Percentiles rank a stretch among this genome's conserved stretches.
These are phyloP conservation scores for Cardamine occulta DNA, from an alignment of 345 rosid genomes.

Conservation along the genomic window DNA sequence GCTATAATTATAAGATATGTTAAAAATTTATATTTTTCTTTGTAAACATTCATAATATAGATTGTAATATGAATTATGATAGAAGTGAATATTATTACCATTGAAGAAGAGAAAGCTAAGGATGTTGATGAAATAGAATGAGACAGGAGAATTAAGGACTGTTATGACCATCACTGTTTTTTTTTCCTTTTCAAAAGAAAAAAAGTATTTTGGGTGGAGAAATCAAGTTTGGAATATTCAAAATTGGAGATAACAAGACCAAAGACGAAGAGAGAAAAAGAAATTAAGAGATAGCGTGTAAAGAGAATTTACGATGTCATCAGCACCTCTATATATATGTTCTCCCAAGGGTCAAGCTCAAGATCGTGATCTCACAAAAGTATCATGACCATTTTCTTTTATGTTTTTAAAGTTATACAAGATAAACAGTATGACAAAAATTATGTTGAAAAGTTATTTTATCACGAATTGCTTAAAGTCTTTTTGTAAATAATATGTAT, in stretches of 20 bases:
- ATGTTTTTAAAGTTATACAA: conserved; percentile 23
- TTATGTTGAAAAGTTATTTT: conserved; percentile 16
- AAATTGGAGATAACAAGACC: conserved; percentile 19
- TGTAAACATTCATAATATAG: background rate
- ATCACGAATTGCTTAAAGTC: conserved; percentile 30
- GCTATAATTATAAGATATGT: conserved; percentile 1
- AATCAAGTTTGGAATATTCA: conserved; percentile 26
- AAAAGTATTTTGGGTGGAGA: conserved; percentile 37
- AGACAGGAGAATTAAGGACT: conserved; percentile 25
- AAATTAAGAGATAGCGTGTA: conserved; percentile 29
- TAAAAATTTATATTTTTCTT: background rate
- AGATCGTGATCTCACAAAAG: conserved; percentile 29
- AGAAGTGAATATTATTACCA: conserved; percentile 20
- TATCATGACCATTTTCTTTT: conserved; percentile 27
- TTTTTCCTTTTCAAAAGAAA: conserved; percentile 20
- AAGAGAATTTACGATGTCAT: conserved; percentile 31
- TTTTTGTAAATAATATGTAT: background rate
- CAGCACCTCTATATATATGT: conserved; percentile 40
- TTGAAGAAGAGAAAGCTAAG: conserved; percentile 36
- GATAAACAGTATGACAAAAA: background rate
- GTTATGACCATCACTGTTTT: conserved; percentile 34
- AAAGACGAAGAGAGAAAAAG: conserved; percentile 13
- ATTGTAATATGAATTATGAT: background rate
- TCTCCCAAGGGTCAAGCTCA: conserved; percentile 38
- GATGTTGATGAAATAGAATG: conserved; percentile 32